Percentiles rank a stretch among this genome's conserved stretches.
Evolutionary conservation across 2,329 filamentous ascomycete genomes (phyloP).

Genomic region (Cercospora sojina): DNA sequence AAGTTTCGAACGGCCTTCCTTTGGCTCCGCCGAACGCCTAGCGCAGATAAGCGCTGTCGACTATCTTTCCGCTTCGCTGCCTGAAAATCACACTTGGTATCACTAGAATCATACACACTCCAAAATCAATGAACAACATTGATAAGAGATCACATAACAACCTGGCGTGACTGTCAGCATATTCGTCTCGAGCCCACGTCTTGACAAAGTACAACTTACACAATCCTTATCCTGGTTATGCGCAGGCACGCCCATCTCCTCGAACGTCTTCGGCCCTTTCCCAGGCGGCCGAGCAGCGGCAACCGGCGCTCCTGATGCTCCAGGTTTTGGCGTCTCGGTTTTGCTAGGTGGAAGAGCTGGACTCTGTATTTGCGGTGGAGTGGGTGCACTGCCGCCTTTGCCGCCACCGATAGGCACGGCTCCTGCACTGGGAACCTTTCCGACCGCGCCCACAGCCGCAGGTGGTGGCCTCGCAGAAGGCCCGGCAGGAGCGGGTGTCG

Average conservation of each 20-base stretch:
- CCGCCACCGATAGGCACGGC: not conserved
- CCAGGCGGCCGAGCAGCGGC: conserved; percentile 48
- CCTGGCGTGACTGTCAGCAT: not conserved
- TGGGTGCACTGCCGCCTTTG: conserved; percentile 16
- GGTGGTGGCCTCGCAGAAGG: not conserved
- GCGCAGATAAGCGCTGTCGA: not conserved
- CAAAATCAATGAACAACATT: not conserved
- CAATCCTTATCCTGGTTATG: conserved; percentile 85
- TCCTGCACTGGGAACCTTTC: conserved; percentile 1
- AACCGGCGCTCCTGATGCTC: not conserved
- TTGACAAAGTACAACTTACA: conserved; percentile 49
- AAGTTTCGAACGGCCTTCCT: not conserved
- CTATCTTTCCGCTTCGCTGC: not conserved
- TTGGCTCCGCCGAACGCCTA: not conserved
- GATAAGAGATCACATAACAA: not conserved
- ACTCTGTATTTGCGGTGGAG: conserved; percentile 22
- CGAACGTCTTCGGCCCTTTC: conserved; percentile 91
- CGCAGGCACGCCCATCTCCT: conserved; percentile 93
- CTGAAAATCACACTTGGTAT: not conserved
- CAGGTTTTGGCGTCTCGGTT: conserved; percentile 34
- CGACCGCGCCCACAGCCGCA: not conserved
- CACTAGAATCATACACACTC: not conserved
- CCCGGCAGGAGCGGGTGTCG: not conserved
- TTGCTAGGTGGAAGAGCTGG: conserved; percentile 26
- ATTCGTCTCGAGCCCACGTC: not conserved